Evolutionary conservation across 805 yeast species (phyloP).

Genomic region (Ogataea wickerhamii): DNA sequence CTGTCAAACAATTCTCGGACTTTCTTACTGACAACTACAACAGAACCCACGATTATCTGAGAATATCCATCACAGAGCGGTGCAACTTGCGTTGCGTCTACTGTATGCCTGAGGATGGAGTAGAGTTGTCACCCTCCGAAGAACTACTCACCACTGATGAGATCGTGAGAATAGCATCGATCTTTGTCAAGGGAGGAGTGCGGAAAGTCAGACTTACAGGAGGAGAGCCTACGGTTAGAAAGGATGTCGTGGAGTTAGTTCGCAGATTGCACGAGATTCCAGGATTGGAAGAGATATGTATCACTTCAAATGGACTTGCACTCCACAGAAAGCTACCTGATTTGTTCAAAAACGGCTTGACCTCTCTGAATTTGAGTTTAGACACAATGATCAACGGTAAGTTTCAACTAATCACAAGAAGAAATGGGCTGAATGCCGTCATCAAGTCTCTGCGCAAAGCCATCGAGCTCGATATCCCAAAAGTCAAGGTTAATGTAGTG

Average conservation of each 20-base stretch:
- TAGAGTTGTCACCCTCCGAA: constrained; percentile 42
- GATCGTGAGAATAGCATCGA: constrained; percentile 38
- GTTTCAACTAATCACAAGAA: constrained; percentile 44
- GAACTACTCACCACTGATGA: constrained; percentile 41
- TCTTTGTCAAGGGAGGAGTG: constrained; percentile 49
- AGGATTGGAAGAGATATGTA: constrained; percentile 47
- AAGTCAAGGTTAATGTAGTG: constrained; percentile 48
- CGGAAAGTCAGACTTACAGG: constrained; percentile 50
- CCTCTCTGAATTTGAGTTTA: constrained; percentile 44
- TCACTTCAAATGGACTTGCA: constrained; percentile 52
- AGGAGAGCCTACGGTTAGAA: constrained; percentile 54
- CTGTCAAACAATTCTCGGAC: constrained; percentile 33
- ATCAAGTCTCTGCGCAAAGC: constrained; percentile 43
- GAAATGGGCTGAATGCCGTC: constrained; percentile 47
- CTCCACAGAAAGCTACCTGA: constrained; percentile 44
- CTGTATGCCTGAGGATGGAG: constrained; percentile 58
- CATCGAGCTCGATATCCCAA: constrained; percentile 40
- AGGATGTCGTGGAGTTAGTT: constrained; percentile 45
- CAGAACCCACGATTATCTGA: constrained; percentile 45
- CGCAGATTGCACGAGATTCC: constrained; percentile 33
- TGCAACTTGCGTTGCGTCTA: constrained; percentile 47
- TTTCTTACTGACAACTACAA: constrained; percentile 43
- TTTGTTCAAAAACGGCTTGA: constrained; percentile 41
- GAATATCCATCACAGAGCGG: constrained; percentile 50
- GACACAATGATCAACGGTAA: constrained; percentile 53